Conservation (phyloP, 306 rosid species). For the Ziziphus jujuba region DNA sequence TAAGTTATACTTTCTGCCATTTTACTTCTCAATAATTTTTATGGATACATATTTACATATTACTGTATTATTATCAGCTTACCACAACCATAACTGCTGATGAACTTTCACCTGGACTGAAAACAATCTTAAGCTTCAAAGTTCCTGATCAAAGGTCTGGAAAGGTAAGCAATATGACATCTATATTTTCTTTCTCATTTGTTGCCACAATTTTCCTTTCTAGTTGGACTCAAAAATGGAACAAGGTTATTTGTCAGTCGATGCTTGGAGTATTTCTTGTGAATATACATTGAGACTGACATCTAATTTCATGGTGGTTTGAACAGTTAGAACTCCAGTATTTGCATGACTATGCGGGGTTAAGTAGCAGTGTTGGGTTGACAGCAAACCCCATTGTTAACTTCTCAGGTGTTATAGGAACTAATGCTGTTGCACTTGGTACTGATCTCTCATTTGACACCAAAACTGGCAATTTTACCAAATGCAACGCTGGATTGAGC, state of each 20-base stretch:
- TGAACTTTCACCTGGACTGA: slow-evolving; percentile 80
- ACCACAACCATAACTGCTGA: slow-evolving; percentile 63
- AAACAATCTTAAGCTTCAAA: slow-evolving; percentile 69
- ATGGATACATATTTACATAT: too few species aligned
- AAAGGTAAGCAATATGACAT: slow-evolving; percentile 53
- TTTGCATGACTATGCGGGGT: slow-evolving; percentile 76
- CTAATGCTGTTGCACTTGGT: slow-evolving; percentile 63
- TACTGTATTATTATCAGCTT: slow-evolving; percentile 47
- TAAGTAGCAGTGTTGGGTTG: slow-evolving; percentile 75
- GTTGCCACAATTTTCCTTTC: not conserved
- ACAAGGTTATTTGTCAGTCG: not conserved
- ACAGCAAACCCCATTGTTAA: slow-evolving; percentile 81
- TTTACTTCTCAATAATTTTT: too few species aligned
- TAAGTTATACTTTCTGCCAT: too few species aligned
- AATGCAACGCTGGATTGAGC: slow-evolving; percentile 66
- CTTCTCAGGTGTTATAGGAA: slow-evolving; percentile 78
- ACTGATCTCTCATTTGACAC: slow-evolving; percentile 73
- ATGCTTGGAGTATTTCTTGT: not conserved
- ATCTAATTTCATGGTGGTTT: slow-evolving; percentile 24
- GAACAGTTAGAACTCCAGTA: slow-evolving; percentile 83
- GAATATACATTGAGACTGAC: not conserved
- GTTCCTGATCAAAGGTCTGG: slow-evolving; percentile 93
- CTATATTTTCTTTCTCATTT: not conserved
- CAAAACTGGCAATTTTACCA: slow-evolving; percentile 64
- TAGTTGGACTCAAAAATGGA: not conserved